Percentiles rank a stretch among this genome's conserved stretches.
phyloP scores from a whole-genome alignment of 495 filamentous ascomycete species.

The Penicillium simplicissimum region DNA sequence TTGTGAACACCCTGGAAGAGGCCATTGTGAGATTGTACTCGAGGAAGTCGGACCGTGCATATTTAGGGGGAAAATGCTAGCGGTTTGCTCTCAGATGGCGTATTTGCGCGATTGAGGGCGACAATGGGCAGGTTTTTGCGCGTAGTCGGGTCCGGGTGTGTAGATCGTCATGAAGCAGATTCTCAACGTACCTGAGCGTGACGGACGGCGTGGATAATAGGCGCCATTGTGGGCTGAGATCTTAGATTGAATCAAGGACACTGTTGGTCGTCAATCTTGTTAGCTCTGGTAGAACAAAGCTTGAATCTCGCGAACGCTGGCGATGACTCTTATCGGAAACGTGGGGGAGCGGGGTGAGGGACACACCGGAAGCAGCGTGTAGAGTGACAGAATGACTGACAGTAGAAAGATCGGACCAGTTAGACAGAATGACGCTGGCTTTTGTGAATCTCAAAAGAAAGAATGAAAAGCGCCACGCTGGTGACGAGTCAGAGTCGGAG shows the following conservation, averaged over 20 bases:
- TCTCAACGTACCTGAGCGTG: conserved; percentile 49
- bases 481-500: conserved; percentile 21
- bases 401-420: background rate
- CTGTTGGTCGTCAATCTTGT: background rate
- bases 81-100: background rate
- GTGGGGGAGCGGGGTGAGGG: conserved; percentile 24
- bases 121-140: background rate
- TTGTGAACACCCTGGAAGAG: conserved; percentile 76
- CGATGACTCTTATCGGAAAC: conserved; percentile 27
- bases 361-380: background rate
- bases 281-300: background rate
- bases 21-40: conserved; percentile 5
- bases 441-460: background rate
- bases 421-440: background rate
- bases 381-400: background rate
- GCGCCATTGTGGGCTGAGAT: conserved; percentile 33
- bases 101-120: background rate
- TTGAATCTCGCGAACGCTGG: conserved; percentile 13
- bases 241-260: background rate
- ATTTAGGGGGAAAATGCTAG: background rate
- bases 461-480: background rate
- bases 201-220: conserved; percentile 53
- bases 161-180: background rate
- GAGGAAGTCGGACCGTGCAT: background rate
- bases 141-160: background rate